Evolutionary conservation across 768 basidiomycete genomes (phyloP).

Genomic region (Psilocybe cubensis): DNA sequence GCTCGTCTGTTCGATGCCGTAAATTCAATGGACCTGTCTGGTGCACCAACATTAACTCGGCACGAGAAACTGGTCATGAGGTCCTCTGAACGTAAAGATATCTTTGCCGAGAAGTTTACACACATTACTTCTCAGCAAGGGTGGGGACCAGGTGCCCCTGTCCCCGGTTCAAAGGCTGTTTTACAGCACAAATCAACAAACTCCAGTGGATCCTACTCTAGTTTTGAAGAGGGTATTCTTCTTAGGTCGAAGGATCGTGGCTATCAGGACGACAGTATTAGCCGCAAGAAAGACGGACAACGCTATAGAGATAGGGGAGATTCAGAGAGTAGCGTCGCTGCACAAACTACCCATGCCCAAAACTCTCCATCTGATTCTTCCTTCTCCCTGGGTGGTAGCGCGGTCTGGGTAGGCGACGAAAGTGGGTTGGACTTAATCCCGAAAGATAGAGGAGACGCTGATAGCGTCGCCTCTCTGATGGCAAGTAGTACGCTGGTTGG

Average conservation of each 20-base stretch:
- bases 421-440: slow-evolving; percentile 53
- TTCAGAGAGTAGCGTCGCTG: slow-evolving; percentile 37
- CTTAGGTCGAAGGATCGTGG: slow-evolving; percentile 41
- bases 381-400: slow-evolving; percentile 78
- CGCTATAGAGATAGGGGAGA: slow-evolving; percentile 34
- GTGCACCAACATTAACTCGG: slow-evolving; percentile 76
- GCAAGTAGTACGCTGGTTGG: slow-evolving; percentile 43
- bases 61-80: slow-evolving; percentile 90
- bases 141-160: slow-evolving; percentile 27
- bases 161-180: slow-evolving; percentile 26
- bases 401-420: slow-evolving; percentile 86
- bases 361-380: slow-evolving; percentile 73
- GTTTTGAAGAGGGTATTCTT: slow-evolving; percentile 71
- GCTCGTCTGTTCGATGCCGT: slow-evolving; percentile 90
- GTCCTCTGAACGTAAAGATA: slow-evolving; percentile 86
- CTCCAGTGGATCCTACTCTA: slow-evolving; percentile 65
- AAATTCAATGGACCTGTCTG: slow-evolving; percentile 88
- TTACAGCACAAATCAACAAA: slow-evolving; percentile 51
- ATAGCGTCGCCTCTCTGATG: slow-evolving; percentile 43
- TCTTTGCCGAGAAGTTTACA: slow-evolving; percentile 86
- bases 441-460: slow-evolving; percentile 45
- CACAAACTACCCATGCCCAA: slow-evolving; percentile 33
- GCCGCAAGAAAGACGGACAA: slow-evolving; percentile 33
- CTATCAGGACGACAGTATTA: slow-evolving; percentile 37
- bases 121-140: slow-evolving; percentile 33